Conservation (phyloP, 208 protist species). For the Wallacemonas sp. region DNA sequence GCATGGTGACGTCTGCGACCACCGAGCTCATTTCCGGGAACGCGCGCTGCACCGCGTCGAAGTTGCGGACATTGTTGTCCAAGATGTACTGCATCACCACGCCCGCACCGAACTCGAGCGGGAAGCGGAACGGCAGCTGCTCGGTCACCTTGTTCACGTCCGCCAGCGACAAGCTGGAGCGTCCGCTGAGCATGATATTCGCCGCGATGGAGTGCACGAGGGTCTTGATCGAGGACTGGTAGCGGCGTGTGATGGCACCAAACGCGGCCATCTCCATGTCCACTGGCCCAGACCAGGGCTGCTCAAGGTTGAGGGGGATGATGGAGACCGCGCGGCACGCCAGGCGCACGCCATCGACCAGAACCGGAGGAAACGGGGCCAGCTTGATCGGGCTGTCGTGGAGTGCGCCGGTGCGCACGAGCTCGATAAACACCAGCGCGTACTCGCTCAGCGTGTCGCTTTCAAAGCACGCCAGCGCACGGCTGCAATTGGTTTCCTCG, state of each 20-base stretch:
- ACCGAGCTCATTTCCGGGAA: constrained; percentile 41
- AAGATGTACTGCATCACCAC: constrained; percentile 43
- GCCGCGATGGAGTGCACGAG: constrained; percentile 34
- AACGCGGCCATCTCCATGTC: constrained; percentile 45
- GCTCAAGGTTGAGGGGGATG: constrained; percentile 36
- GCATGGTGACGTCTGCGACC: constrained; percentile 25
- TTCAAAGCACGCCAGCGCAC: constrained; percentile 7
- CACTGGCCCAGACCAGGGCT: constrained; percentile 42
- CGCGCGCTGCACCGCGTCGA: constrained; percentile 24
- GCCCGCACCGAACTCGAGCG: constrained; percentile 44
- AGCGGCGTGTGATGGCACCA: constrained; percentile 37
- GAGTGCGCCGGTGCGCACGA: constrained; percentile 33
- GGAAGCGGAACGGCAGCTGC: constrained; percentile 35
- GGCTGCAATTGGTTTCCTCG: not conserved
- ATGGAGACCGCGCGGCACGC: constrained; percentile 46
- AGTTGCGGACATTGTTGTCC: constrained; percentile 27
- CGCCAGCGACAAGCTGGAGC: constrained; percentile 25
- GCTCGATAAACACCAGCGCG: constrained; percentile 51
- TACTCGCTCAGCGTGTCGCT: constrained; percentile 37
- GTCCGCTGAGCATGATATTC: constrained; percentile 25
- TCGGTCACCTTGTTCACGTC: constrained; percentile 26
- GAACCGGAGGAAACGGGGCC: constrained; percentile 3
- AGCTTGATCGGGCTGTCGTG: constrained; percentile 26
- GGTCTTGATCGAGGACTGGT: constrained; percentile 35
- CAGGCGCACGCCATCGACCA: constrained; percentile 27